These are phyloP conservation scores for Diospyros lotus DNA, from an alignment of 148 eudicot species.

Conservation along the genomic window DNA sequence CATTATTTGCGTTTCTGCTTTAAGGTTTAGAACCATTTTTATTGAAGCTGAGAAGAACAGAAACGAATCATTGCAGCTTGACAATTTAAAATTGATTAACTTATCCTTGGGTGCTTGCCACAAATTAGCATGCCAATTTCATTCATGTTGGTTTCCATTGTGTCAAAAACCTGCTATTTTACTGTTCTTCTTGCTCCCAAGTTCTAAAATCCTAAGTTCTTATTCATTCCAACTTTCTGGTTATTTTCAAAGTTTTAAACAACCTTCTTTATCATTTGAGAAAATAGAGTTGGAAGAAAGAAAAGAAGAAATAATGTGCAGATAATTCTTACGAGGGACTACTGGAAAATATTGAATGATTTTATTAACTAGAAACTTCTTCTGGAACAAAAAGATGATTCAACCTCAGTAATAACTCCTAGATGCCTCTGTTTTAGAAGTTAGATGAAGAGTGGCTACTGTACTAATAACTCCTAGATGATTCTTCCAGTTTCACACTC, in stretches of 20 bases:
- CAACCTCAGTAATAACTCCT: not conserved
- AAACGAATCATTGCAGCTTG: not conserved
- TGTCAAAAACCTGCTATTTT: too few species aligned
- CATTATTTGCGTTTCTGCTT: not conserved
- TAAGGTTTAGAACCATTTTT: not conserved
- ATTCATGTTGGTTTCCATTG: not conserved
- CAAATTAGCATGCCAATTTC: not conserved
- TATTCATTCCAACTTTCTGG: too few species aligned
- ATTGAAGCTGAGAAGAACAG: not conserved
- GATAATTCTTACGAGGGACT: not conserved
- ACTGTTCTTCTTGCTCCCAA: too few species aligned
- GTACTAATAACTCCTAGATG: not conserved
- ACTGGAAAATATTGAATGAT: not conserved
- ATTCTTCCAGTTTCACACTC: too few species aligned
- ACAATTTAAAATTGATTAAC: not conserved
- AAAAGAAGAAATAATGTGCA: not conserved
- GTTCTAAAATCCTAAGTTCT: too few species aligned
- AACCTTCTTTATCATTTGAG: not conserved
- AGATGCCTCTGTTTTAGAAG: not conserved
- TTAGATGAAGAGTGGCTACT: not conserved
- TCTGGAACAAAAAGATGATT: not conserved
- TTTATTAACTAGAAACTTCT: not conserved
- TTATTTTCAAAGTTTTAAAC: too few species aligned
- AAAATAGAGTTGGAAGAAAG: not conserved
- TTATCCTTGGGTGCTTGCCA: not conserved